Conservation (phyloP, 2,329 filamentous ascomycete species). For the Aspergillus uvarum region DNA sequence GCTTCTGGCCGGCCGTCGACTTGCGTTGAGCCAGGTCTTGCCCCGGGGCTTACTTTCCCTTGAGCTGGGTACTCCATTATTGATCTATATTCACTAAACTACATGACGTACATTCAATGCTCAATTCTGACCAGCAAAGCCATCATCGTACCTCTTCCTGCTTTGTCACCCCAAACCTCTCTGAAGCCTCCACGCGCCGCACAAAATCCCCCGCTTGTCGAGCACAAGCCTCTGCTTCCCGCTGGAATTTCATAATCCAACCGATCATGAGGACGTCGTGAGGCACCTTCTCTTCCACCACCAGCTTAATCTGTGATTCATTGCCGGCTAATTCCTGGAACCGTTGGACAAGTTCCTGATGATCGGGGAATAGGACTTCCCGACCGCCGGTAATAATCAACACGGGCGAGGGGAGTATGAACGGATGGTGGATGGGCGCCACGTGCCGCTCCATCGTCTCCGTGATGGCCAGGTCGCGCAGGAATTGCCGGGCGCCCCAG, state of each 20-base stretch:
- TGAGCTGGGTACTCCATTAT: no score
- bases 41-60: no score
- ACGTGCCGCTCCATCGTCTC: slow-evolving; percentile 15
- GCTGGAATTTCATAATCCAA: slow-evolving; percentile 15
- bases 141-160: no score
- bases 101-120: no score
- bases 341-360: slow-evolving; percentile 5
- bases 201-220: slow-evolving; percentile 18
- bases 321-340: slow-evolving; percentile 12
- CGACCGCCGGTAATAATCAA: slow-evolving; percentile 19
- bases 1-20: no score
- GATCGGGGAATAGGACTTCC: slow-evolving; percentile 9
- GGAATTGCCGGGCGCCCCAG: slow-evolving; percentile 16
- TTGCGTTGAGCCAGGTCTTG: no score
- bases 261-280: slow-evolving; percentile 22
- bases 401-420: slow-evolving; percentile 20
- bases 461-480: slow-evolving; percentile 13
- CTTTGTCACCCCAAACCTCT: no score
- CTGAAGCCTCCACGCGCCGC: neutral
- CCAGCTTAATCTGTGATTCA: slow-evolving; percentile 8
- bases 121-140: no score
- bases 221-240: slow-evolving; percentile 16
- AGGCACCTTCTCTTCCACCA: slow-evolving; percentile 14
- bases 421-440: slow-evolving; percentile 19
- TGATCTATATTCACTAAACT: no score